These are phyloP conservation scores for Pleurotus sapidus DNA, from an alignment of 768 basidiomycete species.

Conservation along the genomic window DNA sequence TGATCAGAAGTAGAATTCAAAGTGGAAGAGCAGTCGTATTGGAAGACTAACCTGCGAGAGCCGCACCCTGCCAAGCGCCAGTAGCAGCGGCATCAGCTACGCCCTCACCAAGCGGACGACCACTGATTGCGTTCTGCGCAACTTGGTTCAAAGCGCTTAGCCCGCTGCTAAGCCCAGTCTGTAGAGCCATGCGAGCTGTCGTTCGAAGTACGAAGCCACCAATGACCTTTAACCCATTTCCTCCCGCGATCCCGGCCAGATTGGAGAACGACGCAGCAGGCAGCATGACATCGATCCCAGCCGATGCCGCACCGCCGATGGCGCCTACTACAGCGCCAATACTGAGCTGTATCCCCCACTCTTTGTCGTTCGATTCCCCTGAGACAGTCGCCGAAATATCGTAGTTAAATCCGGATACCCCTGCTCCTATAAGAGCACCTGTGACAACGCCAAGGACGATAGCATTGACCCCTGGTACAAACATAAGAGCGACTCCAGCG, in stretches of 20 bases:
- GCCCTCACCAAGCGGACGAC: neutral
- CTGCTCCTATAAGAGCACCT: constrained; percentile 7
- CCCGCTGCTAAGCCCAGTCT: neutral
- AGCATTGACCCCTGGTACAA: neutral
- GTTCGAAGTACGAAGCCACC: neutral
- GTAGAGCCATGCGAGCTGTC: neutral
- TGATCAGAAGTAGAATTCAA: neutral
- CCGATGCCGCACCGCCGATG: constrained; percentile 7
- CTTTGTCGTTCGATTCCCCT: constrained; percentile 4
- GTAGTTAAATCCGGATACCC: constrained; percentile 5
- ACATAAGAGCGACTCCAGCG: neutral
- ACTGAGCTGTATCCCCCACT: constrained; percentile 13
- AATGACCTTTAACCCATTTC: neutral
- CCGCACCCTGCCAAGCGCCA: neutral
- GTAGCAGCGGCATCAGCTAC: neutral
- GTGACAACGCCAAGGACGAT: neutral
- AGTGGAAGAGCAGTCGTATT: neutral
- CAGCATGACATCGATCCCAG: constrained; percentile 7
- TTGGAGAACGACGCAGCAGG: constrained; percentile 7
- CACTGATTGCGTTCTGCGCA: neutral
- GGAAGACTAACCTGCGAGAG: neutral
- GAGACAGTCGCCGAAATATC: constrained; percentile 4
- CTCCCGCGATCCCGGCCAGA: neutral
- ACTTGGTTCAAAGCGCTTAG: neutral
- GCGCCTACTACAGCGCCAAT: constrained; percentile 9